Conservation (phyloP, 805 yeast genomes). For the Candida lessepsii region DNA sequence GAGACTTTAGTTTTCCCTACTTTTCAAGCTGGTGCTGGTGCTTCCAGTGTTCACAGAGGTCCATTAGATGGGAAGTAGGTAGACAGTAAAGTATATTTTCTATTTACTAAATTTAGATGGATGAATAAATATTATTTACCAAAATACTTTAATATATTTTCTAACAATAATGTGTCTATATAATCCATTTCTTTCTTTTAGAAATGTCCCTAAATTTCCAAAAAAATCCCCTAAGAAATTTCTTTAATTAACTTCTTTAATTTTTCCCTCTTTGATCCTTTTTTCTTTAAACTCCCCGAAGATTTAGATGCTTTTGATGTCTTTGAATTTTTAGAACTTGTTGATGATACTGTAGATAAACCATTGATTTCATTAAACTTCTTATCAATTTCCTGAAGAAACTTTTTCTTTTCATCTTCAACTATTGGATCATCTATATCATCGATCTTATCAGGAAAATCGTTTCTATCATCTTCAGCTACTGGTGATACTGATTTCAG, state of each 20-base stretch:
- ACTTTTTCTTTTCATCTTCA: constrained; percentile 23
- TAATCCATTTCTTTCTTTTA: no score
- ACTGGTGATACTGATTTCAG: constrained; percentile 19
- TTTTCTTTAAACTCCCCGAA: constrained; percentile 3
- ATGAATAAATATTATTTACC: no score
- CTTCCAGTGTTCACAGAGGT: constrained; percentile 23
- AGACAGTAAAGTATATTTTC: no score
- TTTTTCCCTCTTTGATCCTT: constrained; percentile 10
- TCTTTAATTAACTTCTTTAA: constrained; percentile 9
- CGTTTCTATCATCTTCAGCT: constrained; percentile 2
- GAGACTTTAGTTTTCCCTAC: constrained; percentile 39
- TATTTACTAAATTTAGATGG: no score
- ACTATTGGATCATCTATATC: constrained; percentile 6
- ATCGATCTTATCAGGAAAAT: constrained; percentile 11
- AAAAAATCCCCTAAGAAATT: constrained; percentile 11
- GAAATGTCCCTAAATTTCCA: no score
- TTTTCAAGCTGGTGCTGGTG: constrained; percentile 34
- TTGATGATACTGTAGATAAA: background rate
- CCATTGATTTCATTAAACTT: constrained; percentile 20
- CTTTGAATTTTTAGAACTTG: background rate
- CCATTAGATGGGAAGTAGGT: constrained; percentile 11
- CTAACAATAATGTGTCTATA: no score
- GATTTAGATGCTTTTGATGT: background rate
- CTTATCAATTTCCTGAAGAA: constrained; percentile 27
- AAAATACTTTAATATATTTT: no score